These are phyloP conservation scores for Lachnellula willkommii DNA, from an alignment of 2,329 filamentous ascomycete genomes.

Conservation along the genomic window DNA sequence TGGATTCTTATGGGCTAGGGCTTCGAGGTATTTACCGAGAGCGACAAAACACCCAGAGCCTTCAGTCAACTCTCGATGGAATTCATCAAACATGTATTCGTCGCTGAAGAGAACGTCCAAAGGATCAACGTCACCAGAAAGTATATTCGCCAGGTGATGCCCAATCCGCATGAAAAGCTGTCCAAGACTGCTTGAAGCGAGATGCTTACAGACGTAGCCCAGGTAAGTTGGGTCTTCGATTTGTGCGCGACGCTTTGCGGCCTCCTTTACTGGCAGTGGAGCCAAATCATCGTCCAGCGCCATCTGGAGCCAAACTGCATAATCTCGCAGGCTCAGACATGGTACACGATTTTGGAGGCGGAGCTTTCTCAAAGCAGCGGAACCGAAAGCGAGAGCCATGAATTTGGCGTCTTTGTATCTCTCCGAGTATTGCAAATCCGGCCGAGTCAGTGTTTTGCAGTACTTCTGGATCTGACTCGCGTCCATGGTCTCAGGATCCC, in stretches of 20 bases:
- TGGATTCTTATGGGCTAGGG: conserved; percentile 17
- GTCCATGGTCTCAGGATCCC: background rate
- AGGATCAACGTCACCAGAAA: conserved; percentile 1
- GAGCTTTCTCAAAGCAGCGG: background rate
- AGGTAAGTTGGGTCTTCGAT: too few species aligned
- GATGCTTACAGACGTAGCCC: background rate
- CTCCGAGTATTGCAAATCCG: background rate
- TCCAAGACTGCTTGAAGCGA: background rate
- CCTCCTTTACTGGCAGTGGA: too few species aligned
- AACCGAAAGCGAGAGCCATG: background rate
- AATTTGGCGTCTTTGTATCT: background rate
- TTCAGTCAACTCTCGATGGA: background rate
- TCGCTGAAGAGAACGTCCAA: conserved; percentile 2
- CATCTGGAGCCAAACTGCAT: background rate
- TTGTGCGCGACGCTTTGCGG: too few species aligned
- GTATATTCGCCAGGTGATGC: background rate
- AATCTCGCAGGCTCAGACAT: background rate
- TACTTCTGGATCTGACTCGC: background rate
- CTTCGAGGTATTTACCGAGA: background rate
- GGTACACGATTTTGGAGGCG: background rate
- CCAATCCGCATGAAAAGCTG: conserved; percentile 1
- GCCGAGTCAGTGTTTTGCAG: background rate
- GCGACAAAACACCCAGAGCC: background rate
- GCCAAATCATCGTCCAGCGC: too few species aligned
- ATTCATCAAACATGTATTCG: background rate